Percentiles rank a stretch among this genome's conserved stretches.
Evolutionary conservation across 768 basidiomycete genomes (phyloP).

Genomic region (Clathrus columnatus): DNA sequence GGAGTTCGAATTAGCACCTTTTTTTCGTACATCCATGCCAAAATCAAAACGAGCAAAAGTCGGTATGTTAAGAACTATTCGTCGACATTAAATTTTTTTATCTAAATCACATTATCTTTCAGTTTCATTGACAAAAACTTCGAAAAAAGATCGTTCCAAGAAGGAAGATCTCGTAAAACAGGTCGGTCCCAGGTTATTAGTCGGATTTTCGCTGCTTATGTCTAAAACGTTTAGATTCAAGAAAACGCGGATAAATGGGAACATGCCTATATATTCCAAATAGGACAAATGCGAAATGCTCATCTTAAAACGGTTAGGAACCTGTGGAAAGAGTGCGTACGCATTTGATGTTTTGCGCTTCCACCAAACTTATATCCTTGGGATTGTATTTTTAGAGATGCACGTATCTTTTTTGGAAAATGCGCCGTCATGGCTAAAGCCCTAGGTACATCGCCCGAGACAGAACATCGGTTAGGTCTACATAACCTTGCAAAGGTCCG

Average conservation of each 20-base stretch:
- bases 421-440: slow-evolving; percentile 93
- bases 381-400: slow-evolving; percentile 43
- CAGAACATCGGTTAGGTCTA: slow-evolving; percentile 74
- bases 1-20: background rate
- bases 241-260: slow-evolving; percentile 80
- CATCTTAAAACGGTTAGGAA: slow-evolving; percentile 90
- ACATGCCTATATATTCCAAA: slow-evolving; percentile 93
- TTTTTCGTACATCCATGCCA: slow-evolving; percentile 49
- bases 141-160: slow-evolving; percentile 86
- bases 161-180: slow-evolving; percentile 78
- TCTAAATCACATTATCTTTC: slow-evolving; percentile 15
- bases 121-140: slow-evolving; percentile 92
- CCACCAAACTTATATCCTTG: background rate
- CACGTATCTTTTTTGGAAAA: slow-evolving; percentile 83
- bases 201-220: background rate
- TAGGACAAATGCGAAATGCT: slow-evolving; percentile 92
- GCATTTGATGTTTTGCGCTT: background rate
- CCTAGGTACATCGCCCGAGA: slow-evolving; percentile 76
- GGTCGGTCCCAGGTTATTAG: slow-evolving; percentile 34
- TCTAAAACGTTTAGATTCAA: slow-evolving; percentile 49
- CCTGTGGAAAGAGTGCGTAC: slow-evolving; percentile 82
- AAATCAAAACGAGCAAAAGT: slow-evolving; percentile 84
- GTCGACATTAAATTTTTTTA: background rate
- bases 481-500: slow-evolving; percentile 71
- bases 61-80: slow-evolving; percentile 41